Conservation (phyloP, 495 filamentous ascomycete species). For the Hypoxylon fuscum region DNA sequence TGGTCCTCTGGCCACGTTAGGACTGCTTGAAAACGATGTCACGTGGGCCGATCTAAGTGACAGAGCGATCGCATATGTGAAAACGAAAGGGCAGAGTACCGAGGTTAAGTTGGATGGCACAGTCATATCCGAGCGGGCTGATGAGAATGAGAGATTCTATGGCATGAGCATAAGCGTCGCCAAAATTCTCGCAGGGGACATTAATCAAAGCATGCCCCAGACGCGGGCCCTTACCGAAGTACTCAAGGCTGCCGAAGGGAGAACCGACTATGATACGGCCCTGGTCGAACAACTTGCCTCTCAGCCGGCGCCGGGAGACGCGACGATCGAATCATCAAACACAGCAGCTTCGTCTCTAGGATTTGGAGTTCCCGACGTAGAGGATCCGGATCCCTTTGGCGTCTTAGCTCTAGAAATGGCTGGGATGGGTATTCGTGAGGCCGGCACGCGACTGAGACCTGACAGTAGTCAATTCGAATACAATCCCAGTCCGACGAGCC, state of each 20-base stretch:
- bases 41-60: conserved; percentile 64
- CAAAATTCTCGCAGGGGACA: conserved; percentile 85
- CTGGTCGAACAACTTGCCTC: conserved; percentile 57
- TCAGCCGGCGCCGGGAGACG: conserved; percentile 78
- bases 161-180: conserved; percentile 73
- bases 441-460: conserved; percentile 74
- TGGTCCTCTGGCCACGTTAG: conserved; percentile 81
- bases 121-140: conserved; percentile 80
- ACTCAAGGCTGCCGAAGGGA: conserved; percentile 85
- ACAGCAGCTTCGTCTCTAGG: conserved; percentile 44
- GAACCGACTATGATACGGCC: conserved; percentile 71
- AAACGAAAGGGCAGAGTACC: conserved; percentile 84
- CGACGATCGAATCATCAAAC: conserved; percentile 64
- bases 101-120: conserved; percentile 86
- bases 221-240: conserved; percentile 76
- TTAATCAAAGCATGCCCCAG: conserved; percentile 70
- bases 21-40: conserved; percentile 77
- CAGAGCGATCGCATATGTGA: conserved; percentile 88
- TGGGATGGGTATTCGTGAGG: conserved; percentile 87
- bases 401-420: conserved; percentile 84
- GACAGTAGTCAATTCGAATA: conserved; percentile 81
- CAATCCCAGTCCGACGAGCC: conserved; percentile 77
- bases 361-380: conserved; percentile 80
- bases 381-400: conserved; percentile 89
- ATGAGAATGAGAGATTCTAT: conserved; percentile 92